Evolutionary conservation across 2,329 filamentous ascomycete genomes (phyloP).

Genomic region (Colletotrichum spinosum): DNA sequence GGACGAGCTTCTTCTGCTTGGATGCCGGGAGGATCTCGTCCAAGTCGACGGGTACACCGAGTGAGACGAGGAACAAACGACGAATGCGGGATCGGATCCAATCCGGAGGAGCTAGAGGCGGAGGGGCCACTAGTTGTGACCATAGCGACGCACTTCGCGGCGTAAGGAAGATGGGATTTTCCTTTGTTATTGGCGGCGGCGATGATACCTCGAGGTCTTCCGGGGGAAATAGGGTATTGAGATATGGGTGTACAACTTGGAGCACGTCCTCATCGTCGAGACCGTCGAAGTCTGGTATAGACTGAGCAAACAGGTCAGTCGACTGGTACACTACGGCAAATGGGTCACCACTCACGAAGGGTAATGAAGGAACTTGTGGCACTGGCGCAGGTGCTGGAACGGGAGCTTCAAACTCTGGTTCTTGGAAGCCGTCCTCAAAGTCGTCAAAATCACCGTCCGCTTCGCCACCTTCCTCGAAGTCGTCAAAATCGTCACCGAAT

Average conservation of each 20-base stretch:
- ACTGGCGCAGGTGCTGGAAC: conserved; percentile 44
- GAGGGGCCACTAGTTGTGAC: conserved; percentile 95
- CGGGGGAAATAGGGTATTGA: conserved; percentile 74
- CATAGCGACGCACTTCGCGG: conserved; percentile 91
- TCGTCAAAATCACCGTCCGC: conserved; percentile 67
- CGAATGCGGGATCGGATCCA: conserved; percentile 98
- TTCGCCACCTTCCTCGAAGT: conserved; percentile 41
- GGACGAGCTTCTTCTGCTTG: conserved; percentile 96
- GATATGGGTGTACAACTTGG: conserved; percentile 72
- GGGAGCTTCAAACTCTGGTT: conserved; percentile 55
- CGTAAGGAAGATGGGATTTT: conserved; percentile 80
- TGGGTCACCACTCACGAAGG: conserved; percentile 53
- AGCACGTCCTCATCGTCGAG: conserved; percentile 71
- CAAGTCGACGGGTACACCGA: conserved; percentile 94
- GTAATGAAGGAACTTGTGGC: conserved; percentile 52
- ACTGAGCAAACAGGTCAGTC: conserved; percentile 54
- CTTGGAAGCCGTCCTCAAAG: conserved; percentile 79
- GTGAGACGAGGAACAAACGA: conserved; percentile 92
- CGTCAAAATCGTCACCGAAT: conserved; percentile 63
- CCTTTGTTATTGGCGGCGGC: conserved; percentile 63
- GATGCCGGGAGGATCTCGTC: conserved; percentile 97
- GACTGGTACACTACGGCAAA: not conserved
- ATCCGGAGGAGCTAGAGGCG: conserved; percentile 93
- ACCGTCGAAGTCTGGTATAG: conserved; percentile 75
- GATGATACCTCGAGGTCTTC: conserved; percentile 64